phyloP scores from a whole-genome alignment of 2,329 filamentous ascomycete genomes.

The Paraconiothyrium brasiliense region DNA sequence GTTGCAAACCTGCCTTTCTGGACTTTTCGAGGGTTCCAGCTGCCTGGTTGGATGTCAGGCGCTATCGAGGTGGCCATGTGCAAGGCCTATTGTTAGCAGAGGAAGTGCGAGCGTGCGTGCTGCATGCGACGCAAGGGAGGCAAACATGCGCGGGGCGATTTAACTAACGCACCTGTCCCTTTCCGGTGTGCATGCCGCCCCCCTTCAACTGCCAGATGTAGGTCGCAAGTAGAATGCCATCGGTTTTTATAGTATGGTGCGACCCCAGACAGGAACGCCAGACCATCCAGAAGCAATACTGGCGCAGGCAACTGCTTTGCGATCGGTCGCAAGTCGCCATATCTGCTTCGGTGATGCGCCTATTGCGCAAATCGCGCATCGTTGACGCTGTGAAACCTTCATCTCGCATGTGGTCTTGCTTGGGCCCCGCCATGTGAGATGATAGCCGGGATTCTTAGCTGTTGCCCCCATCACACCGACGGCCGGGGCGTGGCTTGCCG shows the following conservation, averaged over 20 bases:
- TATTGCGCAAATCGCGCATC: conserved; percentile 12
- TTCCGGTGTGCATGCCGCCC: conserved; percentile 7
- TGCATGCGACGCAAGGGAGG: conserved; percentile 11
- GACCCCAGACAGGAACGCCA: not conserved
- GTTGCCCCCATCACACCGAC: conserved; percentile 1
- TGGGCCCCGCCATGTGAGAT: conserved; percentile 5
- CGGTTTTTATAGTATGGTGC: not conserved
- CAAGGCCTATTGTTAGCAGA: conserved; percentile 5
- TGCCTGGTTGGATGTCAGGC: not conserved
- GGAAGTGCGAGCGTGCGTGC: conserved; percentile 8
- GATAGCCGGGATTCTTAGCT: not conserved
- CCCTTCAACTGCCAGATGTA: not conserved
- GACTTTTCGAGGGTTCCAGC: not conserved
- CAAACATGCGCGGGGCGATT: not conserved
- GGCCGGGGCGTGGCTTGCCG: conserved; percentile 9
- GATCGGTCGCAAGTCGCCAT: not conserved
- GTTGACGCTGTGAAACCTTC: conserved; percentile 7
- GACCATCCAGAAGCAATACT: conserved; percentile 10
- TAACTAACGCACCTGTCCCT: conserved; percentile 1
- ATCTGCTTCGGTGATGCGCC: conserved; percentile 1
- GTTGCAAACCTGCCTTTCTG: not conserved
- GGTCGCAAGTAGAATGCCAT: not conserved
- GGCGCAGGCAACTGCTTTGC: not conserved
- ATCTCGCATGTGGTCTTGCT: conserved; percentile 10
- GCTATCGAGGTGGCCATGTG: conserved; percentile 10